Evolutionary conservation across 148 eudicot species (phyloP).

Genomic region (Rhododendron ovatum): DNA sequence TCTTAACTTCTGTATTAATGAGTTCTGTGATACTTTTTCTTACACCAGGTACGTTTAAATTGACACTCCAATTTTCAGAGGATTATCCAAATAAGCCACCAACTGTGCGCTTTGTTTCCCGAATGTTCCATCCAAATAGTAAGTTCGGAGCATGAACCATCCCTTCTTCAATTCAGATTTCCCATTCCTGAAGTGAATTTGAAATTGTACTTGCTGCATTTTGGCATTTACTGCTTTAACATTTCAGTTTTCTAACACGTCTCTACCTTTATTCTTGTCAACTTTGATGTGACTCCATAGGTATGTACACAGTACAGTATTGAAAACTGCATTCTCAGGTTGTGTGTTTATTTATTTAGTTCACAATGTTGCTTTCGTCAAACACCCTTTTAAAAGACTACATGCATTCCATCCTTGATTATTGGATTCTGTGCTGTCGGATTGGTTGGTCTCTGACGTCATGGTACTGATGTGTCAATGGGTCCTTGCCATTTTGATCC

Average conservation of each 20-base stretch:
- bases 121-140: conserved; percentile 56
- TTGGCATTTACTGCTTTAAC: neutral
- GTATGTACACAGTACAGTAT: neutral
- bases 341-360: neutral
- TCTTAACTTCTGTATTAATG: neutral
- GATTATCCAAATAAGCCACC: conserved; percentile 56
- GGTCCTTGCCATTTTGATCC: neutral
- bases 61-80: conserved; percentile 40
- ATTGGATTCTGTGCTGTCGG: no score
- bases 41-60: conserved; percentile 42
- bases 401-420: neutral
- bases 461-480: no score
- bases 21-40: neutral
- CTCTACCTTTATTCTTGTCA: neutral
- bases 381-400: neutral
- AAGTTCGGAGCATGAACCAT: conserved; percentile 15
- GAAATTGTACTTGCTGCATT: neutral
- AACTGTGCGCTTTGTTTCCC: conserved; percentile 45
- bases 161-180: neutral
- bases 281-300: neutral
- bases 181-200: neutral
- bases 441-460: no score
- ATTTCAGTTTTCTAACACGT: neutral
- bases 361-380: neutral
- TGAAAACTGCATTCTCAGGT: neutral